Evolutionary conservation across 2,329 filamentous ascomycete species (phyloP).

Genomic region (Albophoma yamanashiensis): DNA sequence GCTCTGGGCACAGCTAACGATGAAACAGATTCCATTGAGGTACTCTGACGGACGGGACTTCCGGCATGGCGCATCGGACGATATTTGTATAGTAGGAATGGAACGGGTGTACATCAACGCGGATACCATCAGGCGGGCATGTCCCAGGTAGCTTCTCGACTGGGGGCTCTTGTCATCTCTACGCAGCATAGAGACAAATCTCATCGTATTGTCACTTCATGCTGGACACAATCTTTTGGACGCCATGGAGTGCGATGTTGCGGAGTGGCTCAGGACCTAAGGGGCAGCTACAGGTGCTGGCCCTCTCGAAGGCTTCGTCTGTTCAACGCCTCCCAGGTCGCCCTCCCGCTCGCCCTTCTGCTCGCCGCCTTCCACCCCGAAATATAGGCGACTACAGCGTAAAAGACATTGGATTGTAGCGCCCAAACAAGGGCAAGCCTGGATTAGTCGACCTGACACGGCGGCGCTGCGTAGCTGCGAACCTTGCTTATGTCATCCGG

Average conservation of each 20-base stretch:
- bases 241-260: not conserved
- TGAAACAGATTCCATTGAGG: slow-evolving; percentile 5
- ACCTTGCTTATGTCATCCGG: not conserved
- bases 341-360: not conserved
- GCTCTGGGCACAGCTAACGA: not conserved
- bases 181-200: not conserved
- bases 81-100: not conserved
- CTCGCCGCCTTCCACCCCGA: not conserved
- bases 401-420: not conserved
- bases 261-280: not conserved
- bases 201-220: not conserved
- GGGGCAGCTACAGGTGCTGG: not conserved
- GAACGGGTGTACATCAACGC: not conserved
- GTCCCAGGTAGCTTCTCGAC: not conserved
- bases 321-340: not conserved
- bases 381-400: not conserved
- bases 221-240: not conserved
- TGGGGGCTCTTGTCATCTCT: not conserved
- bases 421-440: not conserved
- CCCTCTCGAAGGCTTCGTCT: not conserved
- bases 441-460: too few species aligned
- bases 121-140: not conserved
- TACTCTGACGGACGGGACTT: not conserved
- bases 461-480: not conserved
- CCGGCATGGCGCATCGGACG: not conserved